These are phyloP conservation scores for Fusarium xyrophilum DNA, from an alignment of 2,329 filamentous ascomycete species.

Conservation along the genomic window DNA sequence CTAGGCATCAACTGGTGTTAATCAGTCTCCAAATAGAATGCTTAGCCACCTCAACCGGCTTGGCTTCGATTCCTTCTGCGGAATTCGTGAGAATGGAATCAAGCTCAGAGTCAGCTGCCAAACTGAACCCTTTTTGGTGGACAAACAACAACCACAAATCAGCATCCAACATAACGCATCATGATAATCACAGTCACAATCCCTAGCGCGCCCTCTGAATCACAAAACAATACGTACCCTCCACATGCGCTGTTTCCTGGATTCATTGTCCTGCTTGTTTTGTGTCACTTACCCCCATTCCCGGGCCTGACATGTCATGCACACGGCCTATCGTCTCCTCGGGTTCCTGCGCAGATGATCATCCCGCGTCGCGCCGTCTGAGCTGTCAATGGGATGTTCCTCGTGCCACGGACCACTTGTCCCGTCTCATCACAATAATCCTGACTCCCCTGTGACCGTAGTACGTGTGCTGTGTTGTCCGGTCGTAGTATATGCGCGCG, in stretches of 20 bases:
- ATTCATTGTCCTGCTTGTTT: constrained; percentile 1
- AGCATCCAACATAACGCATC: constrained; percentile 9
- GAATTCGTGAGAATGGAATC: not conserved
- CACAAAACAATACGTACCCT: constrained; percentile 10
- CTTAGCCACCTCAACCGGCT: constrained; percentile 2
- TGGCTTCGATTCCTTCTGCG: not conserved
- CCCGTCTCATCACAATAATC: constrained; percentile 9
- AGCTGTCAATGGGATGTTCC: constrained; percentile 36
- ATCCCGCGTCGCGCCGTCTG: constrained; percentile 37
- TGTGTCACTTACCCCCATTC: not conserved
- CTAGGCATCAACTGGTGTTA: not conserved
- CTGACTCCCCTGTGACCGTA: not conserved
- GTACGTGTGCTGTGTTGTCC: constrained; percentile 6
- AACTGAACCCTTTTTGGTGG: constrained; percentile 2
- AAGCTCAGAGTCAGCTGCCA: constrained; percentile 2
- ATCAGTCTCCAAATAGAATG: constrained; percentile 1
- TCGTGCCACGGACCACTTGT: constrained; percentile 33
- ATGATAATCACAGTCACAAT: constrained; percentile 5
- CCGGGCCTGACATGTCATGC: constrained; percentile 20
- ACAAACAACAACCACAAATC: constrained; percentile 12
- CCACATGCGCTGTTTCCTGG: constrained; percentile 34
- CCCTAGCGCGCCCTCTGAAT: constrained; percentile 8
- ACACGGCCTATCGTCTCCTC: constrained; percentile 36
- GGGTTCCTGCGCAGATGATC: constrained; percentile 46
- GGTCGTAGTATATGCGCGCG: constrained; percentile 20